Evolutionary conservation across 2,329 filamentous ascomycete species (phyloP), one percentile per base, ranked within the genome.

Genomic region (Chaetomium globosum): DNA sequence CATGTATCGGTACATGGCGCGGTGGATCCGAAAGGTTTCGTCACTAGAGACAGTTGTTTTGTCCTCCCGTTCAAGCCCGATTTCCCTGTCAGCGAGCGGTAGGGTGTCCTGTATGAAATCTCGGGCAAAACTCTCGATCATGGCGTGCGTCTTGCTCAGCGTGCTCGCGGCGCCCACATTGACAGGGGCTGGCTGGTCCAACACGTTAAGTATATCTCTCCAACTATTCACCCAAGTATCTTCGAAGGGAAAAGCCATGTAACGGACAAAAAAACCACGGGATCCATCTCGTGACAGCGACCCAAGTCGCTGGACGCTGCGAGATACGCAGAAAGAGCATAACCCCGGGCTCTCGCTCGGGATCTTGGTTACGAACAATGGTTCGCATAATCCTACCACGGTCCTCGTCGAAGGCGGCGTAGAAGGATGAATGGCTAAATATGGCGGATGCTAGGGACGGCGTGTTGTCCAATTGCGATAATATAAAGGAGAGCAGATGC

Each of bases 1-100:
- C n/a, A n/a, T n/a, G n/a, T n/a, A n/a, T n/a, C 59, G 49, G 33
- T 61, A 53, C 33, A 61, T 61, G 2, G 59, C 59, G 13, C 59
- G 49, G 2, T 61, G 59, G 16, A 54, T 61, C 2, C 59, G 59
- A 9, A 46, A 61, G 1, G 30, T 8, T 5, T 60, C 58, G 23
- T 39, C 28, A 16, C 13, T 43, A 16, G 36, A 43, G 36, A 16
- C 16, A 10, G 28, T 3, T 1, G 21, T 39, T 6, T 2, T 1
- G 26, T 23, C 5, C 2, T 51, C 4, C 9, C 23, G 12, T n/a
- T n/a, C 16, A 7, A 60, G 13, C 10, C 58, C 58, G 2, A 60
- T 46, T 7, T 39, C 28, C 6, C 5, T 7, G 7, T 30, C 12
- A 3, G 10, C 46, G 9, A 51, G 30, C 10, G 58, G 46, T 4